Evolutionary conservation across 129 eudicot genomes (phyloP).

Genomic region (Flaveria robusta): DNA sequence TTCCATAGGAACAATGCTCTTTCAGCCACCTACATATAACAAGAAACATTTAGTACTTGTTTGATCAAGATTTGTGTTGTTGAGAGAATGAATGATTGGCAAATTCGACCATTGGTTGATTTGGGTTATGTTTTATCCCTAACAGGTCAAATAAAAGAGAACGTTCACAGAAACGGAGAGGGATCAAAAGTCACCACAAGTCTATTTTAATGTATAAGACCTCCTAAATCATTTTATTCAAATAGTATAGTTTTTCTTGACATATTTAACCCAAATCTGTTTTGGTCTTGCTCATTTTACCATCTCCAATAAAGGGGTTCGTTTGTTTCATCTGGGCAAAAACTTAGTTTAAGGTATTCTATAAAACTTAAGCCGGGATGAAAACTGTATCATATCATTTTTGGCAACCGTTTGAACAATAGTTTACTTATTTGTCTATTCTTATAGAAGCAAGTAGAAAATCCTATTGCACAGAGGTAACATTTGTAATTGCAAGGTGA

Average conservation of each 20-base stretch:
- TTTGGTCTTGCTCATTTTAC: background rate
- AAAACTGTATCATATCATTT: background rate
- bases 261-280: background rate
- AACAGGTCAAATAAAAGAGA: background rate
- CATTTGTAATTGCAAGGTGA: background rate
- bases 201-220: background rate
- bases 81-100: background rate
- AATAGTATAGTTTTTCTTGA: background rate
- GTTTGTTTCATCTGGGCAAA: background rate
- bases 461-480: background rate
- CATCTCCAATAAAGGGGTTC: background rate
- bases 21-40: slow-evolving; percentile 65
- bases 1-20: slow-evolving; percentile 85
- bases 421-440: background rate
- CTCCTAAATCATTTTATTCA: background rate
- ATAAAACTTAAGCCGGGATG: background rate
- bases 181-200: background rate
- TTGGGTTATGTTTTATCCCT: background rate
- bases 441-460: background rate
- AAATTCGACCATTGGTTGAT: background rate
- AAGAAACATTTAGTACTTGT: background rate
- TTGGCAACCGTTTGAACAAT: background rate
- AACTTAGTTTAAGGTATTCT: background rate
- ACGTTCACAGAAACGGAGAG: background rate
- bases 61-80: background rate